A percentile compares a stretch with the other conserved stretches of the same genome.
Conservation (phyloP, 2,329 filamentous ascomycete species). For the Coleophoma crateriformis region DNA sequence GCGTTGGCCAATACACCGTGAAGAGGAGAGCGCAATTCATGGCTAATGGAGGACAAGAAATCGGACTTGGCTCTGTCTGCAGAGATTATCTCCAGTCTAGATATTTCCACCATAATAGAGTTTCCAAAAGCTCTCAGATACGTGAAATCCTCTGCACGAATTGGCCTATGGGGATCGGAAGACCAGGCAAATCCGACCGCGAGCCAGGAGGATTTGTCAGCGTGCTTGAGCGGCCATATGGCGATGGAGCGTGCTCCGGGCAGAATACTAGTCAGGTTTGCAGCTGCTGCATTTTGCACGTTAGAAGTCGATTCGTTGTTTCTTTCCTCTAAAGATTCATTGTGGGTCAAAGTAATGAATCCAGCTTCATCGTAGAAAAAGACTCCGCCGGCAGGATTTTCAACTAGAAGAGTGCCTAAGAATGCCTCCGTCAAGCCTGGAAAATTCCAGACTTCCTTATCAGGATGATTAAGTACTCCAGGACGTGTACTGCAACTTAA, state of each 20-base stretch:
- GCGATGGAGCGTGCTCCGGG: background rate
- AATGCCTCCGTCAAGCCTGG: too few relatives aligned
- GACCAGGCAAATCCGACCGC: slow-evolving; percentile 42
- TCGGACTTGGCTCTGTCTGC: slow-evolving; percentile 41
- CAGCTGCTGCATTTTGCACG: background rate
- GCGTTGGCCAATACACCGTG: slow-evolving; percentile 51
- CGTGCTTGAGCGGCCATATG: slow-evolving; percentile 20
- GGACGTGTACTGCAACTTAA: background rate
- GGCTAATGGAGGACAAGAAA: slow-evolving; percentile 53
- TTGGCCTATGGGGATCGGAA: slow-evolving; percentile 30
- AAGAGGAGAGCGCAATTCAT: slow-evolving; percentile 54
- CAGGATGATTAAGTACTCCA: background rate
- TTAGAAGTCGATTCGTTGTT: background rate
- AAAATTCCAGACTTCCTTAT: too few relatives aligned
- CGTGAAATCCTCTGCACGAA: slow-evolving; percentile 36
- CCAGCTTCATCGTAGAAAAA: slow-evolving; percentile 3
- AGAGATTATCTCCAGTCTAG: slow-evolving; percentile 34
- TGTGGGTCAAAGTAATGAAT: slow-evolving; percentile 19
- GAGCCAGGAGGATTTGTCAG: slow-evolving; percentile 34
- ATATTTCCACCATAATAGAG: slow-evolving; percentile 47
- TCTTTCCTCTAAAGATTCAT: slow-evolving; percentile 17
- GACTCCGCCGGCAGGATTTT: background rate
- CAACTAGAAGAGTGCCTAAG: slow-evolving; percentile 5
- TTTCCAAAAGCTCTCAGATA: slow-evolving; percentile 42
- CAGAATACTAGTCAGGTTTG: background rate